These are phyloP conservation scores for Coemansia sp. DNA, from an alignment of 192 early-diverging fungal genomes.

Conservation along the genomic window DNA sequence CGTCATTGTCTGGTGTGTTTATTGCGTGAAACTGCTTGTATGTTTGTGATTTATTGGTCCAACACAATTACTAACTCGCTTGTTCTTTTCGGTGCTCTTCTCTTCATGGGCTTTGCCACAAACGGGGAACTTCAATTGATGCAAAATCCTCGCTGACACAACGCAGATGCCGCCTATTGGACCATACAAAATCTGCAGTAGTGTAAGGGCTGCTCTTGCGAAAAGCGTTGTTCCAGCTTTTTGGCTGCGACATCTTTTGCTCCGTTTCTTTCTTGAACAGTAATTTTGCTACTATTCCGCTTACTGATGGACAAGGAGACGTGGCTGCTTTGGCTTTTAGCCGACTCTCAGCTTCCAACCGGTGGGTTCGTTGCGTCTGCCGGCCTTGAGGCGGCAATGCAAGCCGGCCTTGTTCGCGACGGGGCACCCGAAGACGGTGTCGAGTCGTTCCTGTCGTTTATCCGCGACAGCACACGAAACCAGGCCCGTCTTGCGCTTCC, in stretches of 20 bases:
- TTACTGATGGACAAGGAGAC: slow-evolving; percentile 54
- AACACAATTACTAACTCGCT: too few relatives aligned
- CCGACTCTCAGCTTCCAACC: slow-evolving; percentile 91
- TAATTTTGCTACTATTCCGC: too few relatives aligned
- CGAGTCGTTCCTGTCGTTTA: slow-evolving; percentile 50
- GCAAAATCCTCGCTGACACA: too few relatives aligned
- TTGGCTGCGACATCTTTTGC: neutral
- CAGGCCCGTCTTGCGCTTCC: slow-evolving; percentile 70
- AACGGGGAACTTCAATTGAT: too few relatives aligned
- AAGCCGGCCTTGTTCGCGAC: slow-evolving; percentile 61
- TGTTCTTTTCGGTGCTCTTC: neutral
- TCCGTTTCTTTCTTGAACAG: neutral
- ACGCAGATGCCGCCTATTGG: neutral
- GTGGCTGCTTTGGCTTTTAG: slow-evolving; percentile 81
- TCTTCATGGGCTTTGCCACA: too few relatives aligned
- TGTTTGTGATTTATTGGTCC: too few relatives aligned
- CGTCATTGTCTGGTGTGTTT: too few relatives aligned
- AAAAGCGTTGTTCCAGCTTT: too few relatives aligned
- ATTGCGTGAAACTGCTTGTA: too few relatives aligned
- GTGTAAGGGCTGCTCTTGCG: too few relatives aligned
- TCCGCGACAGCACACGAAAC: slow-evolving; percentile 63
- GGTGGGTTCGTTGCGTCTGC: slow-evolving; percentile 94
- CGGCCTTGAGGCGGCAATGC: slow-evolving; percentile 84
- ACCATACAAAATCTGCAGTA: too few relatives aligned
- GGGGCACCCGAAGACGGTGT: slow-evolving; percentile 17